phyloP scores from a whole-genome alignment of 129 eudicot species.

The Artemisia annua region DNA sequence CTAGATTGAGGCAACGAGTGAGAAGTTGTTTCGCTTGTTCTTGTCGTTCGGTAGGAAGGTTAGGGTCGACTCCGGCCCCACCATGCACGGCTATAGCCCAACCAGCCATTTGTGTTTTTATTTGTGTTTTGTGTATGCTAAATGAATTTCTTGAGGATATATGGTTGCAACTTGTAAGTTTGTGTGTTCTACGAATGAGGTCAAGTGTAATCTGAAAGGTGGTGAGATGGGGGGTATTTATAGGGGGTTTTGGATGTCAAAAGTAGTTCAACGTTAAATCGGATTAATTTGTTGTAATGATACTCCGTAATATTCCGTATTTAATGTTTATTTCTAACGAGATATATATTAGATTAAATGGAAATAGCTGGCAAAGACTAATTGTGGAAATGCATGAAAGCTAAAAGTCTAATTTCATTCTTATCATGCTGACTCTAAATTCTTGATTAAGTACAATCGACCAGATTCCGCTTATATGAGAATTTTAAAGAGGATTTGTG shows the following conservation, averaged over 20 bases:
- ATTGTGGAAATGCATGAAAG: conserved; percentile 1
- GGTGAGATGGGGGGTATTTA: conserved; percentile 26
- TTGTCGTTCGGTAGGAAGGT: conserved; percentile 79
- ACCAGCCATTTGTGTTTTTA: conserved; percentile 49
- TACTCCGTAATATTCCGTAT: no score
- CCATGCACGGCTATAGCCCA: conserved; percentile 99
- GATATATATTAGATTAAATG: background rate
- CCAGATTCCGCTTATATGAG: no score
- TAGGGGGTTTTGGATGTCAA: conserved; percentile 22
- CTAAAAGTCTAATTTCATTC: conserved; percentile 2
- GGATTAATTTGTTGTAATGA: no score
- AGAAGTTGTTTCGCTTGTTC: conserved; percentile 78
- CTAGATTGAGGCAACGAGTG: conserved; percentile 66
- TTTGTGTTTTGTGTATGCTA: conserved; percentile 3
- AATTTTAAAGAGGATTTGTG: no score
- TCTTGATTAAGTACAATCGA: no score
- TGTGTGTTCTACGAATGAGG: conserved; percentile 7
- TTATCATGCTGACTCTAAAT: conserved; percentile 21
- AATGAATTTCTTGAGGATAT: background rate
- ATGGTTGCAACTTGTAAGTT: background rate
- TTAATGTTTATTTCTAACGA: no score
- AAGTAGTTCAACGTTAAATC: background rate
- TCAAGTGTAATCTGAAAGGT: conserved; percentile 19
- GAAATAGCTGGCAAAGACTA: conserved; percentile 26
- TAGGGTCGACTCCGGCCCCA: conserved; percentile 96